Evolutionary conservation across 176 grass and related monocot species (phyloP), one percentile per base, ranked within the genome.

Genomic region (Dendrocalamus sinicus): DNA sequence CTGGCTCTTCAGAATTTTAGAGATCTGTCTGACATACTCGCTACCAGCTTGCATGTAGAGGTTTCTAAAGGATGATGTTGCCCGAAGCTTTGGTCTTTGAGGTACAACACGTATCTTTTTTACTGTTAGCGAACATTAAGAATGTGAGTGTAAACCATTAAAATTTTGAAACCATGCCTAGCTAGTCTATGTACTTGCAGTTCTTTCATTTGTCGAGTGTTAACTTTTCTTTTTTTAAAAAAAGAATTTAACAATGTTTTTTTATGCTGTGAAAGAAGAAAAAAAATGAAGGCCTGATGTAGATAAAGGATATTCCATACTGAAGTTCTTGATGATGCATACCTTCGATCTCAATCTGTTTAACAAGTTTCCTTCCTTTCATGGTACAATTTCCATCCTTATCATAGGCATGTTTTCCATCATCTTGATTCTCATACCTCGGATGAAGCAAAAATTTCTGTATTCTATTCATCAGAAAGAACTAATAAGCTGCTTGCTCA

Each of bases 301-400:
- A 73, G 70, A 73, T 77, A 30, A 53, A 75, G n/a, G 70, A 88
- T 80, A 53, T 41, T 41, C 39, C 10, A 1, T 66, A 19, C 55
- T 77, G 35, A 89, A 85, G n/a, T 78, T 72, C 50, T 39, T 69
- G 64, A 44, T 78, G 37, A 67, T 69, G 10, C 70, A 77, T 95
- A 98, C 96, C 96, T 98, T 98, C 96, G 9, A 95, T 67, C 77
- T 98, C 93, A 77, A 95, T 75, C 88, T 95, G 90, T 88, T 88
- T 92, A 76, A 95, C 79, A 78, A 95, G 55, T 72, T 95, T 98
- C 78, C 88, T 93, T 46, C 88, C 89, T 79, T 94, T 95, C 41
- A 87, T 81, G 55, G 46, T 87, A 72, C 74, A 88, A 75, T 55
- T 87, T 75, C 74, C 91, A 83, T 98, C 91, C 79, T 94, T 95